phyloP scores from a whole-genome alignment of 768 basidiomycete species.

The Pleurotus pulmonarius region DNA sequence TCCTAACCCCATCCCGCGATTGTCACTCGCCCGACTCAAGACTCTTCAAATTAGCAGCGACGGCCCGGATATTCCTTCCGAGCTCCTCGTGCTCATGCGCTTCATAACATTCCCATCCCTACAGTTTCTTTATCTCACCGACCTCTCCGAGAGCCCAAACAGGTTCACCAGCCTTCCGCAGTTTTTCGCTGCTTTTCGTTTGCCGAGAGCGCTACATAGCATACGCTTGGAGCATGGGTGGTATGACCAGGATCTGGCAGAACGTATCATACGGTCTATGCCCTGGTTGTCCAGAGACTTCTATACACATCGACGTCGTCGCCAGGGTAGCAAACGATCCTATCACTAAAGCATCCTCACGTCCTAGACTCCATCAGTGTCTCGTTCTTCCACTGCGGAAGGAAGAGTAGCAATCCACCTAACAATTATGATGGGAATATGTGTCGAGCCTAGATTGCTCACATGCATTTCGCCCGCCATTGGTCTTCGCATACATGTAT shows the following conservation, averaged over 20 bases:
- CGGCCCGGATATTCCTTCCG: constrained; percentile 56
- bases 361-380: not conserved
- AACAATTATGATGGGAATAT: no score
- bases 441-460: no score
- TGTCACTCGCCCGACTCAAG: constrained; percentile 43
- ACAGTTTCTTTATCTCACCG: constrained; percentile 42
- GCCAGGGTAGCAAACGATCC: not conserved
- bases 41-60: constrained; percentile 48
- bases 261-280: constrained; percentile 29
- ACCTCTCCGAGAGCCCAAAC: constrained; percentile 28
- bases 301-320: not conserved
- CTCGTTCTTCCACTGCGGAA: no score
- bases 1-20: constrained; percentile 23
- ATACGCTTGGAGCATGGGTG: constrained; percentile 44
- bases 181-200: constrained; percentile 42
- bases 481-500: no score
- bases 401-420: no score
- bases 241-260: constrained; percentile 39
- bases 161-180: constrained; percentile 40
- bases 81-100: constrained; percentile 49
- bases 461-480: no score
- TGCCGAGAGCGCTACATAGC: constrained; percentile 33
- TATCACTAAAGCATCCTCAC: not conserved
- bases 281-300: no score
- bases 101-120: constrained; percentile 48